A percentile compares a stretch with the other conserved stretches of the same genome.
These are phyloP conservation scores for Agrocybe praecox DNA, from an alignment of 768 basidiomycete genomes.

Conservation along the genomic window DNA sequence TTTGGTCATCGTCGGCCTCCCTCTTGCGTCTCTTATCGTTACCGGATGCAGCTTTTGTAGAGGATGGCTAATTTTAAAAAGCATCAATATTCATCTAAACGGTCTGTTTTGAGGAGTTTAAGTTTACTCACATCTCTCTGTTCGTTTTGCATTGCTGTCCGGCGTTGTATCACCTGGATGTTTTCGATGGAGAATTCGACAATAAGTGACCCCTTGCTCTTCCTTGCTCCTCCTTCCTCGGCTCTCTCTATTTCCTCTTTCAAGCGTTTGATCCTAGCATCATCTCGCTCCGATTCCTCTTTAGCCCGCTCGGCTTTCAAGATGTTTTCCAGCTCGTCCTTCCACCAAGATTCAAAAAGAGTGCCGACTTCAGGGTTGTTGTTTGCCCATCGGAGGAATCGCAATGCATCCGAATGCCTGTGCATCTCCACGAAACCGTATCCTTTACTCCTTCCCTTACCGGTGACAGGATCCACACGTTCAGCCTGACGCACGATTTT, in stretches of 20 bases:
- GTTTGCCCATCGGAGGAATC: conserved; percentile 93
- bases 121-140: conserved; percentile 34
- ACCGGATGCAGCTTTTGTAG: background rate
- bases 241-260: conserved; percentile 49
- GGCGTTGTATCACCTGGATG: conserved; percentile 81
- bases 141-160: conserved; percentile 46
- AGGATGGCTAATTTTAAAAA: background rate
- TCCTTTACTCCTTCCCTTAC: conserved; percentile 87
- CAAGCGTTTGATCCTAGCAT: conserved; percentile 55
- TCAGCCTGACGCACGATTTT: conserved; percentile 92
- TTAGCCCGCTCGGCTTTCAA: conserved; percentile 63
- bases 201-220: conserved; percentile 60
- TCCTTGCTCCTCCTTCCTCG: conserved; percentile 34
- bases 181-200: conserved; percentile 99
- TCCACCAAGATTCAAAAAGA: conserved; percentile 91
- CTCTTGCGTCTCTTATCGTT: conserved; percentile 17
- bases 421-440: conserved; percentile 96
- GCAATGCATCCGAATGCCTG: conserved; percentile 86
- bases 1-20: conserved; percentile 9
- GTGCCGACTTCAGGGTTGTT: conserved; percentile 71
- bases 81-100: background rate
- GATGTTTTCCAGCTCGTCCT: conserved; percentile 69
- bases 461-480: conserved; percentile 85
- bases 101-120: background rate
- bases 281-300: conserved; percentile 57